phyloP scores from a whole-genome alignment of 345 rosid species.

The Garcia nutans region DNA sequence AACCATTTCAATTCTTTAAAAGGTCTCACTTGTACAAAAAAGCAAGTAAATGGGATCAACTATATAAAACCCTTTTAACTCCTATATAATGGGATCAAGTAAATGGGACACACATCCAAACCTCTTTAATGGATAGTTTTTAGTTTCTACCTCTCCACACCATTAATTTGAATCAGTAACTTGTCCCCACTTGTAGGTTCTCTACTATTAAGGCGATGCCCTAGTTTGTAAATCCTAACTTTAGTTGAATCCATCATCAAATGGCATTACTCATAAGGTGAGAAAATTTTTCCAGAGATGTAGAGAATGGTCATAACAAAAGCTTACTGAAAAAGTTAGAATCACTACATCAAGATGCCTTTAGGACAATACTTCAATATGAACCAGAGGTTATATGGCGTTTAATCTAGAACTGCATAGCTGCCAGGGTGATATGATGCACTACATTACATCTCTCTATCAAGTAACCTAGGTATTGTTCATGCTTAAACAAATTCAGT shows the following conservation, averaged over 20 bases:
- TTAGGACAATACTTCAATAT: background rate
- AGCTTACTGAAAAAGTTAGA: background rate
- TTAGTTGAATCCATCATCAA: background rate
- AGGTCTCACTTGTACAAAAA: background rate
- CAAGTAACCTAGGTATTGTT: too few relatives aligned
- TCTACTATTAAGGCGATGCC: background rate
- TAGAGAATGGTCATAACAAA: background rate
- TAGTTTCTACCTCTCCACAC: background rate
- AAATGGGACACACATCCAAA: too few relatives aligned
- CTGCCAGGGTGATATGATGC: background rate
- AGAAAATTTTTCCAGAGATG: background rate
- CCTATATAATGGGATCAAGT: too few relatives aligned
- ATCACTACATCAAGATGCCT: background rate
- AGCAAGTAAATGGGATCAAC: background rate
- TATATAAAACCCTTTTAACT: background rate
- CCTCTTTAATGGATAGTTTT: too few relatives aligned
- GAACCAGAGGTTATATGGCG: background rate
- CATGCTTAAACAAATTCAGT: background rate
- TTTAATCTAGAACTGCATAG: background rate
- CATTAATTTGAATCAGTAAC: background rate
- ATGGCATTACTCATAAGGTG: background rate
- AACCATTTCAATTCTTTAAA: background rate
- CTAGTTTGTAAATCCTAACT: background rate
- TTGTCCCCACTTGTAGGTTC: background rate
- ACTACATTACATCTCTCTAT: background rate